Percentiles rank a stretch among this genome's conserved stretches.
These are phyloP conservation scores for Diaporthe citriasiana DNA, from an alignment of 2,329 filamentous ascomycete genomes.

Conservation along the genomic window DNA sequence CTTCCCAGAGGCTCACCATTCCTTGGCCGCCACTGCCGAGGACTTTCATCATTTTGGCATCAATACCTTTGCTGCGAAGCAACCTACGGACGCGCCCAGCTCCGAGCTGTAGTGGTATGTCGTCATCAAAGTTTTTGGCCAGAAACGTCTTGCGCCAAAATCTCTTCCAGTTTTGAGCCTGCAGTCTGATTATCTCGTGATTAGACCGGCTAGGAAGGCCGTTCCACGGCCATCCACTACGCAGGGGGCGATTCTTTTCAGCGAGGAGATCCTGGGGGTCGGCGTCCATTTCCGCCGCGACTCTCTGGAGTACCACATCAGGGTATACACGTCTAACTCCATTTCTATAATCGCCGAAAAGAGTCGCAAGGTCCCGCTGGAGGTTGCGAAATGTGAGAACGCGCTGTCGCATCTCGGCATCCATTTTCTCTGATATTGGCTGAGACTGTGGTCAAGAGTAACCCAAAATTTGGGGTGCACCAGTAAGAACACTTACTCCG, in stretches of 20 bases:
- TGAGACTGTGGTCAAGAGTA: neutral
- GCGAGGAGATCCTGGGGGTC: neutral
- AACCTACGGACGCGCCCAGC: conserved; percentile 7
- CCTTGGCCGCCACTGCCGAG: conserved; percentile 14
- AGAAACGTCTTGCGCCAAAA: conserved; percentile 9
- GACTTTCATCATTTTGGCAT: neutral
- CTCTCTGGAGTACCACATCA: conserved; percentile 13
- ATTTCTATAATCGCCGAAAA: conserved; percentile 1
- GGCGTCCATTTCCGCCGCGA: conserved; percentile 1
- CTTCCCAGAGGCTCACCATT: conserved; percentile 12
- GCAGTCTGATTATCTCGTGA: neutral
- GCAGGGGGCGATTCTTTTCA: neutral
- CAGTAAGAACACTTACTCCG: neutral
- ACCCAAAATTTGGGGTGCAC: neutral
- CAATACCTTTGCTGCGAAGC: conserved; percentile 2
- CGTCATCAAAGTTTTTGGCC: neutral
- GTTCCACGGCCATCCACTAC: conserved; percentile 18
- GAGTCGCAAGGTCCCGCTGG: neutral
- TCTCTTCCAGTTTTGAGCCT: conserved; percentile 12
- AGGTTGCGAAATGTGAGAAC: neutral
- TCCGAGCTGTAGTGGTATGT: conserved; percentile 1
- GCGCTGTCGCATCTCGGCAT: neutral
- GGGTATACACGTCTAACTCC: neutral
- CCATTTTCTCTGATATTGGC: neutral
- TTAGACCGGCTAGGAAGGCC: neutral